Base-by-base conservation (phyloP, 2,329 filamentous ascomycete genomes). In the Pezicula radicicola region DNA sequence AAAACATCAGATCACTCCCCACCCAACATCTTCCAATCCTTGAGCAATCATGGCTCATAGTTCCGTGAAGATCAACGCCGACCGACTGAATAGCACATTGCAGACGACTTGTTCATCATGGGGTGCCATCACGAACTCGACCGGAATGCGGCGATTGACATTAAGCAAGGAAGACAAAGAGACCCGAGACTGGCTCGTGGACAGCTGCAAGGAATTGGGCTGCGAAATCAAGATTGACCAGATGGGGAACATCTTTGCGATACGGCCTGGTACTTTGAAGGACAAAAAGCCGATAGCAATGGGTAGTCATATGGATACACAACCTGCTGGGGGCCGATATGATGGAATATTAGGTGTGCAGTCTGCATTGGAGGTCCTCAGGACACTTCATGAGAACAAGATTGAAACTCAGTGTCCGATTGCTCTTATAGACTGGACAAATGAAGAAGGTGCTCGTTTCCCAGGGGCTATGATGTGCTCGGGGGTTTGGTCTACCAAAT, bases 381-480 rank as follows among this genome's bases (percentile, higher is more conserved):
- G 77, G 54, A 77, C 83, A 0, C 71, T 94, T 25, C 75, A 84
- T 3, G 88, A 91, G 15, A 79, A 85, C 56, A 75, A 79, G 21
- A 72, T 87, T 1, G 78, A 87, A 65, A 91, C 88, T 0, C 77
- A 86, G 37, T 86, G 81, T 27, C 85, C 85, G 1, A 77, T 92
- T 0, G 88, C 55, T 3, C 43, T 62, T 4, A 60, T 63, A 18
- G 55, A 62, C 41, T 62, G 60, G 60, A 62, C 61, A 15, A 62
- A 63, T 62, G 89, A 93, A 70, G 89, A 94, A 70, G 89, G 89
- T 3, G 88, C 89, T 1, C 79, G 89, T 0, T 92, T 92, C 57
- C 87, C 88, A 1, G 83, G 84, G 49, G 87, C 82, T 30, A 91
- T 89, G 82, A 73, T 87, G 41, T 76, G 83, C 0, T 90, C 87